phyloP scores from a whole-genome alignment of 1,139 yeast genomes.

The Hyphopichia pseudoburtonii region DNA sequence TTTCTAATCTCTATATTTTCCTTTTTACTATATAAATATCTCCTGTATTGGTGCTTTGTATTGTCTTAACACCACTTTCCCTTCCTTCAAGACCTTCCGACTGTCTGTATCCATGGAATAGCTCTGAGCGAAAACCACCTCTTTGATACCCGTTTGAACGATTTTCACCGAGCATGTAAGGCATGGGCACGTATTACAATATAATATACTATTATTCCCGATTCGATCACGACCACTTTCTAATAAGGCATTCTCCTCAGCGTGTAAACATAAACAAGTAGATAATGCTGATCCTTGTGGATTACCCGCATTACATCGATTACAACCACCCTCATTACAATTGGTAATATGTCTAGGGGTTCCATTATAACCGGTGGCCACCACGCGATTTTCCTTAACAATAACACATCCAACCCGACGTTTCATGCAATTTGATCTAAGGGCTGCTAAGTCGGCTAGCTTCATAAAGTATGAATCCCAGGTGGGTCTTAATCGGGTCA shows the following conservation, averaged over 20 bases:
- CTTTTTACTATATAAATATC: neutral
- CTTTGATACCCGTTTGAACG: conserved; percentile 86
- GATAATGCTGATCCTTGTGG: conserved; percentile 64
- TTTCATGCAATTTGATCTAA: conserved; percentile 94
- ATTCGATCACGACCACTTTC: conserved; percentile 93
- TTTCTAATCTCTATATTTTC: neutral
- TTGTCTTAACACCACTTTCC: conserved; percentile 74
- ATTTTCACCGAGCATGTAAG: conserved; percentile 93
- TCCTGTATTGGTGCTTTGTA: conserved; percentile 55
- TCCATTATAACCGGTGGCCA: conserved; percentile 97
- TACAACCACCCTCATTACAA: conserved; percentile 95
- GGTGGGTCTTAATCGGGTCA: conserved; percentile 75
- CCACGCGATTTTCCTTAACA: conserved; percentile 79
- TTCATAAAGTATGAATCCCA: conserved; percentile 98
- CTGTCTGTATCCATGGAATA: conserved; percentile 87
- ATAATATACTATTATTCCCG: conserved; percentile 57
- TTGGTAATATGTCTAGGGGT: conserved; percentile 86
- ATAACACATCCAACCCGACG: conserved; percentile 95
- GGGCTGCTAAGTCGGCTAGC: conserved; percentile 88
- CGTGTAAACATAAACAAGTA: conserved; percentile 91
- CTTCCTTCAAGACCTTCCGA: conserved; percentile 68
- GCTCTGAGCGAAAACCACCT: conserved; percentile 91
- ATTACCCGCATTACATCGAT: conserved; percentile 69
- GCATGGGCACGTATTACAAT: conserved; percentile 98
- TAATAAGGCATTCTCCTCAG: conserved; percentile 92